phyloP scores from a whole-genome alignment of 1,284 basidiomycete genomes.

The Sporisorium graminicola region DNA sequence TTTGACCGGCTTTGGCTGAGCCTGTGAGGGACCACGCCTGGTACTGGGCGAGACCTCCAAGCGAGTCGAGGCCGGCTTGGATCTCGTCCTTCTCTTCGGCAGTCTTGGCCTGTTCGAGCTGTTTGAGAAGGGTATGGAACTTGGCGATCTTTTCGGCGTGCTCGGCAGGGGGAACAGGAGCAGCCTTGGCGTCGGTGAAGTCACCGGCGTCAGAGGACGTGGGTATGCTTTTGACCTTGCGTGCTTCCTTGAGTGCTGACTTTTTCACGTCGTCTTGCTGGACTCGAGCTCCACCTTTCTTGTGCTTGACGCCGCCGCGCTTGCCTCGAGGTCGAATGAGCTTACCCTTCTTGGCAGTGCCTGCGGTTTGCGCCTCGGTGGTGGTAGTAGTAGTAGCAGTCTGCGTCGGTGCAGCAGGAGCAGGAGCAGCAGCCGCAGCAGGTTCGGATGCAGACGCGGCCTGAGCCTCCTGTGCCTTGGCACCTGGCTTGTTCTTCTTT shows the following conservation, averaged over 20 bases:
- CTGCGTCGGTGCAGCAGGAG: constrained; percentile 1
- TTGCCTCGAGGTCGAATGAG: constrained; percentile 64
- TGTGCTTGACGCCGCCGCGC: constrained; percentile 64
- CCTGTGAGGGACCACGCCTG: constrained; percentile 61
- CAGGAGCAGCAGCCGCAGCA: constrained; percentile 3
- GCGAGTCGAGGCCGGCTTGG: constrained; percentile 43
- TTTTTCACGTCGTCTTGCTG: constrained; percentile 12
- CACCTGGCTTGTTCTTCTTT: constrained; percentile 37
- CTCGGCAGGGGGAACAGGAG: constrained; percentile 31
- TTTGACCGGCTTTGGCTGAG: constrained; percentile 44
- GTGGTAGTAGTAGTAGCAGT: neutral
- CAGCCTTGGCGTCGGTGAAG: constrained; percentile 1
- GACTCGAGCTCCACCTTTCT: constrained; percentile 16
- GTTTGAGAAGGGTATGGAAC: constrained; percentile 65
- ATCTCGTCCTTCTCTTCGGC: constrained; percentile 46
- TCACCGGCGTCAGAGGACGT: constrained; percentile 16
- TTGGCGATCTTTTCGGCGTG: constrained; percentile 61
- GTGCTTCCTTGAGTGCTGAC: constrained; percentile 23
- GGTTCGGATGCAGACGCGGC: constrained; percentile 6
- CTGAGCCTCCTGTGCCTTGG: constrained; percentile 1
- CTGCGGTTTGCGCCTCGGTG: neutral
- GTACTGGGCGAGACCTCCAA: constrained; percentile 63
- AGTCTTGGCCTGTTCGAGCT: constrained; percentile 60
- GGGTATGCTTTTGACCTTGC: constrained; percentile 23
- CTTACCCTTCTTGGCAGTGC: constrained; percentile 35